These are phyloP conservation scores for Trypanosoma platydactyli DNA, from an alignment of 208 protist species.

Conservation along the genomic window DNA sequence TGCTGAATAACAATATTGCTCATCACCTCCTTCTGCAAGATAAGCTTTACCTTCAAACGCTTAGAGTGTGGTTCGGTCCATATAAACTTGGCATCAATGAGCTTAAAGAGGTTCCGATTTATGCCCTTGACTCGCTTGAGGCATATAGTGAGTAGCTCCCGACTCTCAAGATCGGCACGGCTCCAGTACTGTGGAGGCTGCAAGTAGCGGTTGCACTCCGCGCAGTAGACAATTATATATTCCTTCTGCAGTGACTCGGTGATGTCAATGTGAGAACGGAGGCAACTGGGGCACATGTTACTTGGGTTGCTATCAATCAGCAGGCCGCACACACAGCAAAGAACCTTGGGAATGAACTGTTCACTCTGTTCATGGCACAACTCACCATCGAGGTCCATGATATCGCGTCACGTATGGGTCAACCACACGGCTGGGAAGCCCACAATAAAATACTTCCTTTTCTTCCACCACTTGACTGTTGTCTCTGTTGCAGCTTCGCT, in stretches of 20 bases:
- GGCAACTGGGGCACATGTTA: slow-evolving; percentile 99
- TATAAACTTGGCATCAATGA: slow-evolving; percentile 98
- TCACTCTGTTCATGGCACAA: slow-evolving; percentile 26
- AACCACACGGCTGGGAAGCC: too few species aligned
- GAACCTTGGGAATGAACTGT: slow-evolving; percentile 71
- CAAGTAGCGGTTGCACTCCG: slow-evolving; percentile 94
- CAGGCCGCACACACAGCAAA: slow-evolving; percentile 97
- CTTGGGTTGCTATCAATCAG: slow-evolving; percentile 97
- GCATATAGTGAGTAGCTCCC: slow-evolving; percentile 97
- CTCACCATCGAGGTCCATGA: slow-evolving; percentile 61
- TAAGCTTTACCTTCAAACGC: slow-evolving; percentile 98
- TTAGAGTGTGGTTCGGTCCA: slow-evolving; percentile 99
- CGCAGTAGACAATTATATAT: slow-evolving; percentile 94
- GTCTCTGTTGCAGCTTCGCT: too few species aligned
- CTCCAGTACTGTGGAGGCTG: slow-evolving; percentile 97
- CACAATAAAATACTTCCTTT: too few species aligned
- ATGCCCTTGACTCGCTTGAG: slow-evolving; percentile 97
- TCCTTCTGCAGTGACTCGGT: slow-evolving; percentile 98
- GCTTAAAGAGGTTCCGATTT: slow-evolving; percentile 88
- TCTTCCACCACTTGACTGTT: too few species aligned
- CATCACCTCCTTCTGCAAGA: slow-evolving; percentile 98
- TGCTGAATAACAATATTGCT: slow-evolving; percentile 97
- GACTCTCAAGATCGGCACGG: slow-evolving; percentile 95
- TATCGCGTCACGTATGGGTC: neutral
- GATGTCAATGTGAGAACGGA: slow-evolving; percentile 97